A percentile compares a stretch with the other conserved stretches of the same genome.
These are phyloP conservation scores for Didymella lethalis DNA, from an alignment of 2,329 filamentous ascomycete genomes.

Conservation along the genomic window DNA sequence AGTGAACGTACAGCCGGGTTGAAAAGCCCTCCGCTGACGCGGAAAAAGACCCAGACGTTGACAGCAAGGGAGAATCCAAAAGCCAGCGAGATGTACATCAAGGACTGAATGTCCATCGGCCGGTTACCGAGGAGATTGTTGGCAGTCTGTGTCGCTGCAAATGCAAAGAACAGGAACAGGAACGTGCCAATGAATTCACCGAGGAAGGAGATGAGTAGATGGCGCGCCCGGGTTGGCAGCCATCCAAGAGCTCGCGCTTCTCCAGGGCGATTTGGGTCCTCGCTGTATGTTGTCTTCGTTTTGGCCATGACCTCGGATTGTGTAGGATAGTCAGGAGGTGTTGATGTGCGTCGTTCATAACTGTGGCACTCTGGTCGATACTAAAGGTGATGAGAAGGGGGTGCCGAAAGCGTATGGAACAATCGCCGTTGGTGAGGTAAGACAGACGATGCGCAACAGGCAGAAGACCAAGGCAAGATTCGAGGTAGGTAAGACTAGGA, in stretches of 20 bases:
- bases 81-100: conserved; percentile 49
- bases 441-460: conserved; percentile 21
- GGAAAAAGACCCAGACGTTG: conserved; percentile 53
- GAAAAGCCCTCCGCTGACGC: conserved; percentile 51
- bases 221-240: conserved; percentile 54
- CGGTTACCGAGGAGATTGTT: conserved; percentile 42
- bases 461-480: conserved; percentile 7
- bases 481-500: conserved; percentile 24
- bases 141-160: conserved; percentile 50
- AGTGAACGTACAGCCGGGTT: conserved; percentile 48
- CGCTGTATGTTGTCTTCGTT: conserved; percentile 48
- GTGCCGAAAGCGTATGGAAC: conserved; percentile 37
- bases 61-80: conserved; percentile 51
- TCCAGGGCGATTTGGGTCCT: conserved; percentile 41
- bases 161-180: conserved; percentile 53
- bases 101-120: conserved; percentile 33
- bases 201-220: conserved; percentile 57
- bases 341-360: conserved; percentile 49
- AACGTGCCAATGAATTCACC: conserved; percentile 54
- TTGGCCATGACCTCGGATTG: conserved; percentile 51
- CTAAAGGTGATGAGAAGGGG: conserved; percentile 20
- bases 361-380: conserved; percentile 21
- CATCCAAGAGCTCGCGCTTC: conserved; percentile 54
- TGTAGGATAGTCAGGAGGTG: conserved; percentile 37
- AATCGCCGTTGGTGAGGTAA: conserved; percentile 29